phyloP scores from a whole-genome alignment of 106 monocot genomes.

The Dactylorhiza incarnata region DNA sequence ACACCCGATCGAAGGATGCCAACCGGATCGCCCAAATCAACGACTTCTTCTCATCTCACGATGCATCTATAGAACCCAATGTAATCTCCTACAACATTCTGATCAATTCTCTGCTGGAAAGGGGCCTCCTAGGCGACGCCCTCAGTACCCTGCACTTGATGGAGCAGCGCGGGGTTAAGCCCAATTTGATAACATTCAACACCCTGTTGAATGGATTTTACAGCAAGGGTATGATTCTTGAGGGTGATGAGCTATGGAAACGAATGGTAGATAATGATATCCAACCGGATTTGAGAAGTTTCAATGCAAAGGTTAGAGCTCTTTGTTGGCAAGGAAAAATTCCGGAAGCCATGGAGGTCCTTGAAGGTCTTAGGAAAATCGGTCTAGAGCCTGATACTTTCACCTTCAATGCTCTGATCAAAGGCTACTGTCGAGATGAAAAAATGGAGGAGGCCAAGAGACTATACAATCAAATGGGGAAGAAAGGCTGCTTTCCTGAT shows the following conservation, averaged over 20 bases:
- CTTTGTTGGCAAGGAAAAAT: constrained; percentile 23
- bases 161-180: constrained; percentile 27
- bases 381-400: constrained; percentile 26
- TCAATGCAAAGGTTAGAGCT: constrained; percentile 52
- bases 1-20: constrained; percentile 2
- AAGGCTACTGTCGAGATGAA: constrained; percentile 44
- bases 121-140: constrained; percentile 39
- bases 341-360: constrained; percentile 31
- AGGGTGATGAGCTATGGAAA: constrained; percentile 44
- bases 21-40: constrained; percentile 7
- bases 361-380: constrained; percentile 15
- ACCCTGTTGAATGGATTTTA: constrained; percentile 45
- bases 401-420: constrained; percentile 49
- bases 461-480: constrained; percentile 27
- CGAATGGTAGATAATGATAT: constrained; percentile 34
- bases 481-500: constrained; percentile 4
- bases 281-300: constrained; percentile 43
- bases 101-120: constrained; percentile 19
- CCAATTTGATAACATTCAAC: constrained; percentile 41
- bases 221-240: constrained; percentile 14
- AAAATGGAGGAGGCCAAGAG: constrained; percentile 52
- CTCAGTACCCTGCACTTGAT: constrained; percentile 26
- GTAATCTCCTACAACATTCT: constrained; percentile 30
- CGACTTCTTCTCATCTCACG: constrained; percentile 11
- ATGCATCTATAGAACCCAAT: constrained; percentile 21